A percentile compares a stretch with the other conserved stretches of the same genome.
Conservation (phyloP, 371 early-diverging fungal species). For the Rozella allomycis region DNA sequence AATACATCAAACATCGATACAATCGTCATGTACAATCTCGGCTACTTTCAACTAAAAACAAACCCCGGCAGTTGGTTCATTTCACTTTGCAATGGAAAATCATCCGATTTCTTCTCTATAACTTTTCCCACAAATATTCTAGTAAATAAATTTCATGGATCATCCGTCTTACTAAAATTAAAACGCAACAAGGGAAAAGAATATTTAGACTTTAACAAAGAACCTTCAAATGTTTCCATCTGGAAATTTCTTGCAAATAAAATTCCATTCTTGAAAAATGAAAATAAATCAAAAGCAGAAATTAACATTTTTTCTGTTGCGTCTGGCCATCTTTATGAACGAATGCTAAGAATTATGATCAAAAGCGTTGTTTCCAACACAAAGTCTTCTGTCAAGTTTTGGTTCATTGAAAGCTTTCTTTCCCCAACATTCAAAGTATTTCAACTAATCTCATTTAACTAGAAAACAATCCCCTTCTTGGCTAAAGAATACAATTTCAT, state of each 20-base stretch:
- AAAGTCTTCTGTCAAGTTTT: slow-evolving; percentile 69
- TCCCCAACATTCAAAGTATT: slow-evolving; percentile 71
- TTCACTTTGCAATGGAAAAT: slow-evolving; percentile 52
- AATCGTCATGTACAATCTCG: slow-evolving; percentile 86
- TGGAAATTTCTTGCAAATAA: not conserved
- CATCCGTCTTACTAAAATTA: slow-evolving; percentile 41
- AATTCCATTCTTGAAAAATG: not conserved
- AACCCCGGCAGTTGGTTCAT: slow-evolving; percentile 69
- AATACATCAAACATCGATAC: slow-evolving; percentile 46
- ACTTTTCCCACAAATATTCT: slow-evolving; percentile 38
- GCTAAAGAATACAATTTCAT: slow-evolving; percentile 59
- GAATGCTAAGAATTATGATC: slow-evolving; percentile 88
- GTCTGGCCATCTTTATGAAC: slow-evolving; percentile 85
- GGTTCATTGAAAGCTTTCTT: slow-evolving; percentile 89
- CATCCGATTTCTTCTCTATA: slow-evolving; percentile 46
- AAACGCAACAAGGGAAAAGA: not conserved
- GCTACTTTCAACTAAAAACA: slow-evolving; percentile 81
- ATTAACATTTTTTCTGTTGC: slow-evolving; percentile 92
- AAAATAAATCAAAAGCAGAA: slow-evolving; percentile 1
- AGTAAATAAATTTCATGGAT: slow-evolving; percentile 53
- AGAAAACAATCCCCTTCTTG: slow-evolving; percentile 70
- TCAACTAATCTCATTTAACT: not conserved
- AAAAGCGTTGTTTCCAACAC: slow-evolving; percentile 70
- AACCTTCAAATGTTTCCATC: slow-evolving; percentile 3
- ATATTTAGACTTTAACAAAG: not conserved